These are phyloP conservation scores for Rubia balearica DNA, from an alignment of 305 asterid species.

Conservation along the genomic window DNA sequence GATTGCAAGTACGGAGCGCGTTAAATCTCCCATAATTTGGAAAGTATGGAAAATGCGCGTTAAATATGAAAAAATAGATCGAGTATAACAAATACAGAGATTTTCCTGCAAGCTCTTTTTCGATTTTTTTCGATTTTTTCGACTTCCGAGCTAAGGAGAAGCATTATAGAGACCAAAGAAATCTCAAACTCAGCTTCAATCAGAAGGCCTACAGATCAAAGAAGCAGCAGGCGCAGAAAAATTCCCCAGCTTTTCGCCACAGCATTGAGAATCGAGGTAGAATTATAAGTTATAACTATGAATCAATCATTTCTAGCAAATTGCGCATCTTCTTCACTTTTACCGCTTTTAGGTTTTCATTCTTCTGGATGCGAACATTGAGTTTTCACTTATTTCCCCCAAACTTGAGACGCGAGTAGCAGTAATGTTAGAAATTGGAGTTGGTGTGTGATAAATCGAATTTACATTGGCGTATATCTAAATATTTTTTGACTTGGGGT, in stretches of 20 bases:
- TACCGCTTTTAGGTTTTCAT: not conserved
- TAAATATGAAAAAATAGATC: not conserved
- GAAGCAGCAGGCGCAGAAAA: not conserved
- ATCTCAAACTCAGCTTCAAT: not conserved
- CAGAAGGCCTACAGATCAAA: not conserved
- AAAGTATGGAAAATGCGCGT: not conserved
- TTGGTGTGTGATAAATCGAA: too few species aligned
- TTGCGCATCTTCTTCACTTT: not conserved
- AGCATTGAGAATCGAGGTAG: not conserved
- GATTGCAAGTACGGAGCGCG: too few species aligned
- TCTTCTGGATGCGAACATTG: too few species aligned
- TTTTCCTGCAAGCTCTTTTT: not conserved
- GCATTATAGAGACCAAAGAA: not conserved
- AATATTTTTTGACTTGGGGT: not conserved
- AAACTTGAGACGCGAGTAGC: too few species aligned
- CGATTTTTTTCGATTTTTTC: not conserved
- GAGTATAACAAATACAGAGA: not conserved
- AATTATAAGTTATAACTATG: not conserved
- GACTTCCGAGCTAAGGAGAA: not conserved
- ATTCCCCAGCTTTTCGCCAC: not conserved
- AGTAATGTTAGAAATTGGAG: not conserved
- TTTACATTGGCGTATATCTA: not conserved
- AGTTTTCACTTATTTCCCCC: not conserved
- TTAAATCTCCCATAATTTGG: too few species aligned
- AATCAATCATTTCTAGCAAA: not conserved